Base-by-base conservation (phyloP, 1,284 basidiomycete genomes). In the Ustilago sp. region DNA sequence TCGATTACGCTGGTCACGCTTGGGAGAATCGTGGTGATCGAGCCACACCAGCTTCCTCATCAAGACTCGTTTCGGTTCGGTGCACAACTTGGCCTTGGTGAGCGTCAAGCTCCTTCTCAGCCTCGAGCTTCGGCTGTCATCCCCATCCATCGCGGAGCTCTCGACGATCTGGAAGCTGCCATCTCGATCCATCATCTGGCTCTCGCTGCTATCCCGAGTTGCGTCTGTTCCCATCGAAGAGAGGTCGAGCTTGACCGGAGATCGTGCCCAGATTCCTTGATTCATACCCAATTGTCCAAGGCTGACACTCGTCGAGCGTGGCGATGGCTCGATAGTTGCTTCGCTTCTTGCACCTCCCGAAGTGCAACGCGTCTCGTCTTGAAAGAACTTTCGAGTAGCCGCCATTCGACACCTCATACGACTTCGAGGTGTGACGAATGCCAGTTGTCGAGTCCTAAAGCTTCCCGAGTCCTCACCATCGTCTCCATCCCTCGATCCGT, bases 261-360 rank as follows among this genome's bases (percentile, higher is more conserved):
- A 74, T 4, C 28, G 48, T 34, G 32, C 36, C 72, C 72, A 74
- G 34, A 74, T 66, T 28, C 72, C 72, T 35, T 62, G 59, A 35
- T 74, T 47, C 60, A 74, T 61, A 13, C 72, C 72, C 5, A 74
- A 45, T 39, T 74, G 59, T 8, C 36, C n/a, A 11, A 68, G 58
- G 4, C 59, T 66, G 1, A 23, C 53, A 19, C 38, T 54, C 6
- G 28, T 9, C 32, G 61, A 73, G 8, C 48, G 13, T 0, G 70
- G 65, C 3, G 70, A 73, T 1, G 64, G 65, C 2, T 48, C 45
- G 2, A 51, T 48, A 15, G 2, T 19, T 32, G 41, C n/a, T n/a
- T 39, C 17, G 8, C 1, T 38, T 7, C 15, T 17, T 13, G 15
- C 11, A 45, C 19, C 17, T 17, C 43, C 43, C 7, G 3, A 17